A percentile compares a stretch with the other conserved stretches of the same genome.
Evolutionary conservation across 2,329 filamentous ascomycete genomes (phyloP).

Genomic region (Macrophomina tecta): DNA sequence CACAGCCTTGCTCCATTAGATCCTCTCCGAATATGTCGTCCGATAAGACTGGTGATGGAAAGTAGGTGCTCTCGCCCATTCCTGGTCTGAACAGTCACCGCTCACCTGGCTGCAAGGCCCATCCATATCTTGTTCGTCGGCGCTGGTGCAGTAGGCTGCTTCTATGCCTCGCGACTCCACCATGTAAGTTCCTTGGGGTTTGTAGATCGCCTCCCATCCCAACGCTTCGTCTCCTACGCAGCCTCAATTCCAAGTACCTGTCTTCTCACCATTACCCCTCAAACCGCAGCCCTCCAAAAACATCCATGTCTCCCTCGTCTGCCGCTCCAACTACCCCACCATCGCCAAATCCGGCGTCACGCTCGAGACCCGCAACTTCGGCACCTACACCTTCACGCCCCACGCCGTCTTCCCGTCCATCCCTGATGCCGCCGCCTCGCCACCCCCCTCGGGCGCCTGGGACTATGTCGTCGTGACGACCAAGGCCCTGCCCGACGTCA

Average conservation of each 20-base stretch:
- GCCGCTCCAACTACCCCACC: constrained; percentile 73
- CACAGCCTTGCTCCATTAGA: neutral
- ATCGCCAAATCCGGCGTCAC: constrained; percentile 67
- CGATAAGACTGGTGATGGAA: neutral
- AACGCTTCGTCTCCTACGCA: too few relatives aligned
- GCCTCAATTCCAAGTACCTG: too few relatives aligned
- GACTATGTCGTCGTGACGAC: constrained; percentile 56
- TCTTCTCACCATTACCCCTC: neutral
- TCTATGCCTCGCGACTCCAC: constrained; percentile 73
- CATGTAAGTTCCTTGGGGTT: constrained; percentile 48
- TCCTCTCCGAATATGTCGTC: constrained; percentile 7
- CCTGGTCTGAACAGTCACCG: neutral
- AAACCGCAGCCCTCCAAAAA: constrained; percentile 40
- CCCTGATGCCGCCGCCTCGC: constrained; percentile 56
- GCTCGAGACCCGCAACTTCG: constrained; percentile 70
- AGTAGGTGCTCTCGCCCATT: neutral
- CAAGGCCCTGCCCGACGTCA: constrained; percentile 51
- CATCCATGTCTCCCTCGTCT: constrained; percentile 71
- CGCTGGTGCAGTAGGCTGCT: constrained; percentile 74
- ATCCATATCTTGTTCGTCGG: constrained; percentile 70
- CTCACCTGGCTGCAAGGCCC: constrained; percentile 28
- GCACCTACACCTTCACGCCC: constrained; percentile 69
- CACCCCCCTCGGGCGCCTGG: constrained; percentile 49
- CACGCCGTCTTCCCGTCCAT: constrained; percentile 66
- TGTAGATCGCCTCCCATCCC: neutral